Conservation (phyloP, 2,329 filamentous ascomycete genomes). For the Aspergillus fumigatiaffinis region DNA sequence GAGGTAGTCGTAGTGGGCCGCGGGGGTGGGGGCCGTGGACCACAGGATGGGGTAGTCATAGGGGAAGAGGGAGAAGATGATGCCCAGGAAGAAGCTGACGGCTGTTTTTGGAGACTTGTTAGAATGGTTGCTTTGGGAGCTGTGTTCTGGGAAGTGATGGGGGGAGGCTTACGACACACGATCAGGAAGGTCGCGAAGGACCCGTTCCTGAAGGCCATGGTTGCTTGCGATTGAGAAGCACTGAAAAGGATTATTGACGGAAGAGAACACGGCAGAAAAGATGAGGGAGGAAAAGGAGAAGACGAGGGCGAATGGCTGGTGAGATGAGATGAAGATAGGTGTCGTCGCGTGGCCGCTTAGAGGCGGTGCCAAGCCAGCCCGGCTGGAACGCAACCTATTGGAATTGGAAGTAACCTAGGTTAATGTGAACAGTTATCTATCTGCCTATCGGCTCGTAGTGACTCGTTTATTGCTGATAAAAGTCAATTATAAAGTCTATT, state of each 20-base stretch:
- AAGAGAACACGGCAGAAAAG: conserved; percentile 1
- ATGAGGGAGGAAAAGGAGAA: conserved; percentile 9
- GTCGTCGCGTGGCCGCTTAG: background rate
- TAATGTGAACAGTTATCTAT: background rate
- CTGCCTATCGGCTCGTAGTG: background rate
- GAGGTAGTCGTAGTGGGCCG: too few relatives aligned
- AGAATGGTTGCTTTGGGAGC: background rate
- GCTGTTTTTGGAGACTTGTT: conserved; percentile 46
- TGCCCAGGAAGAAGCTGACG: conserved; percentile 95
- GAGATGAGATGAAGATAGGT: background rate
- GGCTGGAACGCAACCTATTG: too few relatives aligned
- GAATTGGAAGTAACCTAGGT: too few relatives aligned
- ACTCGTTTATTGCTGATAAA: too few relatives aligned
- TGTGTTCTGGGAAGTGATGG: too few relatives aligned
- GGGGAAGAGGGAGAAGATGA: conserved; percentile 93
- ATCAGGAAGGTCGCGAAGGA: conserved; percentile 97
- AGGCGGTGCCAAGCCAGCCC: background rate
- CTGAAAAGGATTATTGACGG: background rate
- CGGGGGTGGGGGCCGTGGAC: conserved; percentile 39
- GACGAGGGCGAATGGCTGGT: conserved; percentile 3
- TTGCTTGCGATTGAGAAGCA: background rate
- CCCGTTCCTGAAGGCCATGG: conserved; percentile 40
- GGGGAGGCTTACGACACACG: conserved; percentile 66
- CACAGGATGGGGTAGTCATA: conserved; percentile 62
- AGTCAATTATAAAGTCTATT: too few relatives aligned